Base-by-base conservation (phyloP, 129 eudicot species). In the Pseudognaphalium luteoalbum region DNA sequence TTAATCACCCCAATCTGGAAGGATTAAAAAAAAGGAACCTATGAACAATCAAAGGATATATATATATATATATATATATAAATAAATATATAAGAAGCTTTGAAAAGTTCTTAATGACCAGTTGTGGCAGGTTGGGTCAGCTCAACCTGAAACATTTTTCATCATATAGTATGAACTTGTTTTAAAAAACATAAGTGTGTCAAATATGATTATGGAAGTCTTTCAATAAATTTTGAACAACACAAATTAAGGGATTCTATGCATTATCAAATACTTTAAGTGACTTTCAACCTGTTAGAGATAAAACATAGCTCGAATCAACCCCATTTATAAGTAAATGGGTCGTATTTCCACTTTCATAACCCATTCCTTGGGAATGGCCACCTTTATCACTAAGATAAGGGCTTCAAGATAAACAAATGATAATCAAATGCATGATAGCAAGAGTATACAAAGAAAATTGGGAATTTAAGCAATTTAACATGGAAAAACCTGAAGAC, bases 1-100 rank as follows among this genome's bases (percentile, higher is more conserved):
- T 83, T 81, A 54, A 92, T 80, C 66, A 92, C 97, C 76, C 96
- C 96, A 19, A 89, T 19, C 97, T 91, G 25, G 17, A 47, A 47
- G n/a, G 3, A 47, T 4, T n/a, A n/a, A 71, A 10, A 63, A 63
- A 66, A 60, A 21, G 37, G 62, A 57, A 19, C 62, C 0, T 20
- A 6, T n/a, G 11, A 57, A 19, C 25, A 9, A 28, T 57, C 7
- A 14, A 57, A 17, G 61, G 61, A 56, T 56, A 17, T 17, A 56
- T 56, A n/a, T n/a, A n/a, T n/a, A n/a, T n/a, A n/a, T n/a, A n/a
- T n/a, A n/a, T n/a, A n/a, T n/a, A 56, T 0, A 32, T 0, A 17
- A 16, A 56, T 2, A 56, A 56, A 56, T 5, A 56, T 2, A 56
- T 19, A 20, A 56, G 61, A 56, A 56, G 62, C 25, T 19, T 19